Percentiles rank a stretch among this genome's conserved stretches.
Evolutionary conservation across 306 rosid genomes (phyloP).

Genomic region (Pterocarpus macrocarpus): DNA sequence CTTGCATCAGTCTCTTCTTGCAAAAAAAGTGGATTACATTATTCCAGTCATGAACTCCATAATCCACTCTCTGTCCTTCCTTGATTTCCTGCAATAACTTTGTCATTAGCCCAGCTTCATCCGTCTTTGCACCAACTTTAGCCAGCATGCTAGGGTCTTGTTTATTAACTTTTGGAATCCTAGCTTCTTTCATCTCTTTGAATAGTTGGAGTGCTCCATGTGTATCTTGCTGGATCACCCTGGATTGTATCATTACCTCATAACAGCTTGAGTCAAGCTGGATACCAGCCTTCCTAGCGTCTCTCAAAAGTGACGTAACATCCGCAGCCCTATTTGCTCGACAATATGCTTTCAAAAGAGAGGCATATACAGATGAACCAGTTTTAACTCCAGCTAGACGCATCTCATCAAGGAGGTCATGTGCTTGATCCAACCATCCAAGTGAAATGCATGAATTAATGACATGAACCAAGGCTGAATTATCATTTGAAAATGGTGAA

Average conservation of each 20-base stretch:
- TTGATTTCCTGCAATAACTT: slow-evolving; percentile 83
- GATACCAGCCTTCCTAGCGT: slow-evolving; percentile 84
- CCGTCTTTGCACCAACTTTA: slow-evolving; percentile 52
- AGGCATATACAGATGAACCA: slow-evolving; percentile 70
- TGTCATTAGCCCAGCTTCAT: slow-evolving; percentile 66
- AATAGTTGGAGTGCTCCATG: slow-evolving; percentile 79
- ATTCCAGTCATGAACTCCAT: slow-evolving; percentile 92
- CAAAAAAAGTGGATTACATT: slow-evolving; percentile 84
- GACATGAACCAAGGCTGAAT: slow-evolving; percentile 79
- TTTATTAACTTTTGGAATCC: slow-evolving; percentile 67
- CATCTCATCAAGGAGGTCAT: slow-evolving; percentile 92
- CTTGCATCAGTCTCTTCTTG: slow-evolving; percentile 86
- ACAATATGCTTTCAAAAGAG: slow-evolving; percentile 87
- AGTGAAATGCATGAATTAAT: slow-evolving; percentile 79
- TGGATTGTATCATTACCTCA: slow-evolving; percentile 79
- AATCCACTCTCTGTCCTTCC: slow-evolving; percentile 77
- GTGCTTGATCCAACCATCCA: slow-evolving; percentile 95
- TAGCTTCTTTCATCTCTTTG: slow-evolving; percentile 82
- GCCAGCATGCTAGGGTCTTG: slow-evolving; percentile 58
- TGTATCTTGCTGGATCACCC: slow-evolving; percentile 75
- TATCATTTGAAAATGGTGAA: slow-evolving; percentile 75
- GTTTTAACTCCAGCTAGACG: slow-evolving; percentile 77
- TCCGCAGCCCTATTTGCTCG: slow-evolving; percentile 68
- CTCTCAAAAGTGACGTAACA: slow-evolving; percentile 73
- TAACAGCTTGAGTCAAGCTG: slow-evolving; percentile 84